Evolutionary conservation across 306 rosid species (phyloP).

Genomic region (Fragaria nilgerrensis): DNA sequence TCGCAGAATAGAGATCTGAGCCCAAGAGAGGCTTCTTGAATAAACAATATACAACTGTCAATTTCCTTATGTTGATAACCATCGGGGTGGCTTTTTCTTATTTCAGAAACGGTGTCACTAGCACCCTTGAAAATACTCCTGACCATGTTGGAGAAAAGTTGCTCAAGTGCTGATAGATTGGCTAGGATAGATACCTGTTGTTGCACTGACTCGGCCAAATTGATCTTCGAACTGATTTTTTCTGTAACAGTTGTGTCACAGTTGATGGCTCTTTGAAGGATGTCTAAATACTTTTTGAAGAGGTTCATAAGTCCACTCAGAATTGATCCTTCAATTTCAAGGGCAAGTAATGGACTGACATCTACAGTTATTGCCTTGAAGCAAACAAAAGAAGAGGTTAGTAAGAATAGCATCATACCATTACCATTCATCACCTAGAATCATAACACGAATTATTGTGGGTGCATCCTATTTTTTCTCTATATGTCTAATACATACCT

Average conservation of each 20-base stretch:
- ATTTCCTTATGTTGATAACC: slow-evolving; percentile 35
- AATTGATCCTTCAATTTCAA: slow-evolving; percentile 57
- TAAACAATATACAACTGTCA: slow-evolving; percentile 38
- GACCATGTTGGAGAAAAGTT: slow-evolving; percentile 38
- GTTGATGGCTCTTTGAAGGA: slow-evolving; percentile 50
- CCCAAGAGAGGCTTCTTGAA: slow-evolving; percentile 47
- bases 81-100: slow-evolving; percentile 21
- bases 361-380: slow-evolving; percentile 53
- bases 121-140: slow-evolving; percentile 30
- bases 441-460: background rate
- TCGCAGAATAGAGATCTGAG: slow-evolving; percentile 52
- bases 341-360: slow-evolving; percentile 41
- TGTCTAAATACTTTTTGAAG: slow-evolving; percentile 45
- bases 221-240: slow-evolving; percentile 36
- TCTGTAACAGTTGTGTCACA: slow-evolving; percentile 29
- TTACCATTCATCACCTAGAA: background rate
- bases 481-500: slow-evolving; percentile 44
- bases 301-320: slow-evolving; percentile 46
- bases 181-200: slow-evolving; percentile 68
- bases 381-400: background rate
- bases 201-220: slow-evolving; percentile 42
- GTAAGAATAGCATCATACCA: slow-evolving; percentile 9
- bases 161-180: slow-evolving; percentile 49
- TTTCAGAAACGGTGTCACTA: slow-evolving; percentile 24
- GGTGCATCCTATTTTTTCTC: background rate